Evolutionary conservation across 176 grass and related monocot genomes (phyloP).

Genomic region (Zea luxurians): DNA sequence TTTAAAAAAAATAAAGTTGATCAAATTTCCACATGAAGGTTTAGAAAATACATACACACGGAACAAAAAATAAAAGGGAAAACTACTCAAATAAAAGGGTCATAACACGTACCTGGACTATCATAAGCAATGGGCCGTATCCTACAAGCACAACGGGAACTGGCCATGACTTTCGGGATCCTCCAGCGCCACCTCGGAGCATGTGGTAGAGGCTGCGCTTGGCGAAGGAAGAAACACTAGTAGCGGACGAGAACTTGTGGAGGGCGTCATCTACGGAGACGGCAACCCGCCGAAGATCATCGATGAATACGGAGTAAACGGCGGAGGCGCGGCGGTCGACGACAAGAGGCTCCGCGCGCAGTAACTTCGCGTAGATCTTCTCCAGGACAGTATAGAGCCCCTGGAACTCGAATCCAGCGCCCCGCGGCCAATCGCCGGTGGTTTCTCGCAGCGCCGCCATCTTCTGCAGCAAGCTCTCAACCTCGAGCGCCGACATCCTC

Average conservation of each 20-base stretch:
- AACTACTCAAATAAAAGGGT: too few relatives aligned
- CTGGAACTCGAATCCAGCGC: neutral
- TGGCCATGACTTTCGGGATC: too few relatives aligned
- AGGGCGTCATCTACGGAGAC: neutral
- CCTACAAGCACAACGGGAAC: too few relatives aligned
- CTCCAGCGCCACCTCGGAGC: too few relatives aligned
- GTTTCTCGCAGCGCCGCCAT: neutral
- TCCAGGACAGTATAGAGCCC: neutral
- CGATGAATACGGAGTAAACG: neutral
- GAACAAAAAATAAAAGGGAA: too few relatives aligned
- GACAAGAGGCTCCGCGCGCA: neutral
- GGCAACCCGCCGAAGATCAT: neutral
- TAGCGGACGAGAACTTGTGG: neutral
- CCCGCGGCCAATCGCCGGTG: neutral
- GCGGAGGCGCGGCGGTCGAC: neutral
- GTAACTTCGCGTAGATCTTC: neutral
- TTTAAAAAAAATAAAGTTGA: too few relatives aligned
- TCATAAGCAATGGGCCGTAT: too few relatives aligned
- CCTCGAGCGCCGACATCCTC: slow-evolving; percentile 6
- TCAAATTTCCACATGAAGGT: too few relatives aligned
- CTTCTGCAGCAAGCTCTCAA: neutral
- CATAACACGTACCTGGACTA: too few relatives aligned
- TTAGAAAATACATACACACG: too few relatives aligned
- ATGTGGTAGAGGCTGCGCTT: neutral
- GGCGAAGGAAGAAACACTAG: too few relatives aligned